Conservation (phyloP, 768 basidiomycete species). For the Collybia nuda region DNA sequence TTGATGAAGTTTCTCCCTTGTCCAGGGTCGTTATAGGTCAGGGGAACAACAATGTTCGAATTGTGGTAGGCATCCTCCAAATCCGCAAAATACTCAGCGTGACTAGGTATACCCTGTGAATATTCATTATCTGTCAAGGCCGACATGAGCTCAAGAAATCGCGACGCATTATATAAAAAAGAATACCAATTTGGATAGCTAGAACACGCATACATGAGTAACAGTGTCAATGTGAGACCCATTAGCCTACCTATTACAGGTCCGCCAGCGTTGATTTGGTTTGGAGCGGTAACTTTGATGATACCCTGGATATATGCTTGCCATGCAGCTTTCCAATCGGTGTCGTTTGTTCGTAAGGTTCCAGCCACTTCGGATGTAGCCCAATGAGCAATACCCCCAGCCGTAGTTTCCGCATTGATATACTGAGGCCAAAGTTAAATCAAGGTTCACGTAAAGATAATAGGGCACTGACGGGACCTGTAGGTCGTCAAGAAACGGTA, state of each 20-base stretch:
- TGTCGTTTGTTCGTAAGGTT: conserved; percentile 68
- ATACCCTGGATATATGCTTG: conserved; percentile 68
- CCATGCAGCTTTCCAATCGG: conserved; percentile 73
- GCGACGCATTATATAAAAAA: no score
- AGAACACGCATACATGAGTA: conserved; percentile 1
- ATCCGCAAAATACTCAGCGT: conserved; percentile 60
- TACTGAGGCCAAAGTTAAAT: conserved; percentile 32
- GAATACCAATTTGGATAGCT: conserved; percentile 58
- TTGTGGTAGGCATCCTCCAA: conserved; percentile 55
- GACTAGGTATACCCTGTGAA: conserved; percentile 44
- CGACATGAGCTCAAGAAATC: no score
- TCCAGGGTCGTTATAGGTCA: conserved; percentile 75
- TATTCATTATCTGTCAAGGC: conserved; percentile 69
- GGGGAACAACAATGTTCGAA: conserved; percentile 62
- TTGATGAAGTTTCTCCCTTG: conserved; percentile 62
- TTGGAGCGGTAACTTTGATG: conserved; percentile 54
- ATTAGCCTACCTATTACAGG: conserved; percentile 63
- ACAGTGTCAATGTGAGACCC: background rate
- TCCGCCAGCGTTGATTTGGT: conserved; percentile 72
- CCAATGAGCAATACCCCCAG: conserved; percentile 74
- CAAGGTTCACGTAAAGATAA: background rate
- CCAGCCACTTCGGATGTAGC: conserved; percentile 66
- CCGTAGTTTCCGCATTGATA: conserved; percentile 82
- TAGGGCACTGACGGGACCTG: conserved; percentile 37
- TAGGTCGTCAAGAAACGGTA: background rate